Conservation (phyloP, 1,284 basidiomycete species). For the Ustilago crameri region DNA sequence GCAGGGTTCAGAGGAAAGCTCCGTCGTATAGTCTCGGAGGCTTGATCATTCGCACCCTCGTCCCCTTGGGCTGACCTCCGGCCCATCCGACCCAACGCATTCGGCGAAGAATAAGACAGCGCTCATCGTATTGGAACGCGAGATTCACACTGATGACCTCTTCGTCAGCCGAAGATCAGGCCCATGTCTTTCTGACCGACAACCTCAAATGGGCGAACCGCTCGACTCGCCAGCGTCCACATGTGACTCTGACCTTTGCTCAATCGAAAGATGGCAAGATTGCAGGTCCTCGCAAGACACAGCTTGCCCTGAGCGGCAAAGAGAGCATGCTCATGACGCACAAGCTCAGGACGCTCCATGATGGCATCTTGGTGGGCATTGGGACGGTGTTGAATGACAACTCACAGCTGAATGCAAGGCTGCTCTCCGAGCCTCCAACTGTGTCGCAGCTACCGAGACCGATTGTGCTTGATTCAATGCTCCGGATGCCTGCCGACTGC, state of each 20-base stretch:
- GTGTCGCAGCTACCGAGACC: constrained; percentile 76
- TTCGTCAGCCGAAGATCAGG: constrained; percentile 14
- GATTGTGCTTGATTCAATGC: constrained; percentile 81
- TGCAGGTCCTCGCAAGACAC: constrained; percentile 78
- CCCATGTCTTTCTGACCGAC: constrained; percentile 14
- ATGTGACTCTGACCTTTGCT: constrained; percentile 88
- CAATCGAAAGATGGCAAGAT: constrained; percentile 95
- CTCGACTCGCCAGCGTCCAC: constrained; percentile 10
- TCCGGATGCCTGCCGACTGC: constrained; percentile 77
- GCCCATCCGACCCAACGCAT: too few species aligned
- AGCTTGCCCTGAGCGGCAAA: constrained; percentile 82
- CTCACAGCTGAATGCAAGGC: constrained; percentile 81
- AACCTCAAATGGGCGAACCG: constrained; percentile 8
- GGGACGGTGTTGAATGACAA: constrained; percentile 91
- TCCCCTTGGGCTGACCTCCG: too few species aligned
- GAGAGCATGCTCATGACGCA: constrained; percentile 96
- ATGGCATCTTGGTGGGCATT: constrained; percentile 89
- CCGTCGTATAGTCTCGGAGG: neutral
- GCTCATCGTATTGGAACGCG: too few species aligned
- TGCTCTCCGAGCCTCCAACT: constrained; percentile 38
- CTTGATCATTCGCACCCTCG: neutral
- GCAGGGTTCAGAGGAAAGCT: neutral
- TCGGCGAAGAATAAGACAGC: too few species aligned
- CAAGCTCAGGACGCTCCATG: constrained; percentile 81
- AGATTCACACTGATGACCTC: neutral